Base-by-base conservation (phyloP, 164 flowering plant genomes). In the Warburgia ugandensis region DNA sequence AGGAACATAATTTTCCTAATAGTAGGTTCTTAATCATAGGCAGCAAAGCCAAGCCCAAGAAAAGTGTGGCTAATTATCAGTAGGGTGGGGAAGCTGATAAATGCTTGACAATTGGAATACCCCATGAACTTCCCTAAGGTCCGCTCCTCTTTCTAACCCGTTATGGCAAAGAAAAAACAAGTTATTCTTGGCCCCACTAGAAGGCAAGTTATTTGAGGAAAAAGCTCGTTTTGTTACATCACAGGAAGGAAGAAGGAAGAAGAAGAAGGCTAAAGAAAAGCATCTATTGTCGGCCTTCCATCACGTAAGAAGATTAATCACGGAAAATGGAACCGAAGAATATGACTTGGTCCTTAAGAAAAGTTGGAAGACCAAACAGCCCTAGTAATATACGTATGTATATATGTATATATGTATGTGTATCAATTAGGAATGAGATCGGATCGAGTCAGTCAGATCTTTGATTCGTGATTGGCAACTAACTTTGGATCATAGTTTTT, bases 181-280 rank as follows among this genome's bases (percentile, higher is more conserved):
- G 11, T 12, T 7, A 31, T 6, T 20, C 22, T 2, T 28, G 49
- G 49, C 10, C 29, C 47, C 16, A 38, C 27, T 32, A 7, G n/a
- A 45, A 16, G 32, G 32, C 29, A 32, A 27, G 49, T 13, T 26
- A 14, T 28, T 45, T 45, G 49, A n/a, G n/a, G n/a, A 45, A 45
- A 45, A 45, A 45, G 0, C 49, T 26, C 17, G 32, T 6, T 6
- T 19, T 39, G 8, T 28, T 11, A 43, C 26, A 26, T 14, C n/a
- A 43, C 46, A 21, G 11, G 10, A 2, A 13, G 6, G 33, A 9
- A n/a, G 42, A 38, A 17, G 5, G 16, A 26, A n/a, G n/a, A 45
- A 28, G 21, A 28, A 6, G 7, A 3, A 22, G 20, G 4, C 16
- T n/a, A 14, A 8, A 14, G 16, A n/a, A 27, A 27, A 45, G 32